phyloP scores from a whole-genome alignment of 352 stramenopile species.

The Globisporangium perplexum region DNA sequence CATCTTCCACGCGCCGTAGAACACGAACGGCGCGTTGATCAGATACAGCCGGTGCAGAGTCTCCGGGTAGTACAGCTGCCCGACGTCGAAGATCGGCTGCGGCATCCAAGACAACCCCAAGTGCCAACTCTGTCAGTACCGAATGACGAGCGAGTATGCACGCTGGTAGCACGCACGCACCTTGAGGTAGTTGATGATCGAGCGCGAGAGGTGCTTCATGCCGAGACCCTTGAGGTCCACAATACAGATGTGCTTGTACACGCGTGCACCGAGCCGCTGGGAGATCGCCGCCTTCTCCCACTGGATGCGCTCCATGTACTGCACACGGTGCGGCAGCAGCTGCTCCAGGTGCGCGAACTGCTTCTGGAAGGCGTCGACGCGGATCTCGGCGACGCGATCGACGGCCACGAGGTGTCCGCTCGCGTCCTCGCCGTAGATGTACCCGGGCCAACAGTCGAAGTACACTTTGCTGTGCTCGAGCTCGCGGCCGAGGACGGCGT shows the following conservation, averaged over 20 bases:
- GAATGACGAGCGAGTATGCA: too few relatives aligned
- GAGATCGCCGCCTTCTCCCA: conserved; percentile 74
- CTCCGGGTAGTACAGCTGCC: conserved; percentile 77
- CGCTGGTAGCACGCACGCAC: conserved; percentile 15
- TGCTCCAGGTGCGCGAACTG: conserved; percentile 49
- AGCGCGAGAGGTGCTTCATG: conserved; percentile 56
- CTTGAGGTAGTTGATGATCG: conserved; percentile 60
- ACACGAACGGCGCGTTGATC: conserved; percentile 79
- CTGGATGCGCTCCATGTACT: conserved; percentile 80
- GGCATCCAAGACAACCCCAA: too few relatives aligned
- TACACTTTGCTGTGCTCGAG: conserved; percentile 55
- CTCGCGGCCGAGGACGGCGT: conserved; percentile 42
- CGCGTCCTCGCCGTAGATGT: conserved; percentile 67
- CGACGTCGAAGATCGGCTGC: conserved; percentile 75
- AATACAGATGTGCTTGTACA: conserved; percentile 84
- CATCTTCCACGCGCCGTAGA: conserved; percentile 79
- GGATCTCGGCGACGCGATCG: conserved; percentile 64
- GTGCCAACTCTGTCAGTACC: background rate
- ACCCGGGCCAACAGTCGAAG: conserved; percentile 57
- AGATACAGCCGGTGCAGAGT: conserved; percentile 74
- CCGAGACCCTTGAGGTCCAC: conserved; percentile 69
- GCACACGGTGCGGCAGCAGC: conserved; percentile 54
- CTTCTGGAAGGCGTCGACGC: conserved; percentile 51
- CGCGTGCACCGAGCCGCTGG: conserved; percentile 43
- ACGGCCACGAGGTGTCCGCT: conserved; percentile 66